Evolutionary conservation across 164 flowering plant species (phyloP).

Genomic region (Magnolia changhungtana): DNA sequence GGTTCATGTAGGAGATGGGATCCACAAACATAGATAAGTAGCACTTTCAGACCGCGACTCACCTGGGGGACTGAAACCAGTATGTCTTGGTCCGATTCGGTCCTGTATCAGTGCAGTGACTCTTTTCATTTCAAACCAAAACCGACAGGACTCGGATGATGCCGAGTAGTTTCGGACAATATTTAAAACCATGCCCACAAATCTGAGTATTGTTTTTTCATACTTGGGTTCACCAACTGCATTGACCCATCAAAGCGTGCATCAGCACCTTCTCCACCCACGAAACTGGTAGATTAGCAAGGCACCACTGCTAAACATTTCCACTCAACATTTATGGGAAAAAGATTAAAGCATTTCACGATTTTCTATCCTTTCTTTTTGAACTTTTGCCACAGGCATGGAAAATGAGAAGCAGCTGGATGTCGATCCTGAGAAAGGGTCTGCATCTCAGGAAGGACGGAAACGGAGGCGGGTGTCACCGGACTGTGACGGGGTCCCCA

Average conservation of each 20-base stretch:
- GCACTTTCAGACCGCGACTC: neutral
- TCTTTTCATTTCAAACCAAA: no score
- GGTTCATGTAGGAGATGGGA: neutral
- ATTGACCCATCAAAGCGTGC: neutral
- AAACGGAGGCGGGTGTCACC: slow-evolving; percentile 46
- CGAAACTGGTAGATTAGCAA: no score
- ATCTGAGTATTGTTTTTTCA: no score
- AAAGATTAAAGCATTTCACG: neutral
- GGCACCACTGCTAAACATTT: no score
- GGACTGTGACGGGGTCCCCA: slow-evolving; percentile 32
- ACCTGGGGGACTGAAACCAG: no score
- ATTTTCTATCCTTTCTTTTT: neutral
- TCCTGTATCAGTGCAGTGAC: no score
- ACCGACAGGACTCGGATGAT: no score
- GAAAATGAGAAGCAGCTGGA: slow-evolving; percentile 37
- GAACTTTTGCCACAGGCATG: slow-evolving; percentile 29
- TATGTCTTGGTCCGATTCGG: no score
- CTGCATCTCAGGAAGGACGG: slow-evolving; percentile 48
- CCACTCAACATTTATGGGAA: neutral
- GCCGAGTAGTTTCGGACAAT: no score
- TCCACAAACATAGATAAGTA: neutral
- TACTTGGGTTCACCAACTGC: neutral
- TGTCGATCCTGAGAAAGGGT: slow-evolving; percentile 42
- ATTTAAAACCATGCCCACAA: no score
- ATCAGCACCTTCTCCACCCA: no score